Evolutionary conservation across 495 filamentous ascomycete genomes (phyloP).

Genomic region (Daldinia childiae): DNA sequence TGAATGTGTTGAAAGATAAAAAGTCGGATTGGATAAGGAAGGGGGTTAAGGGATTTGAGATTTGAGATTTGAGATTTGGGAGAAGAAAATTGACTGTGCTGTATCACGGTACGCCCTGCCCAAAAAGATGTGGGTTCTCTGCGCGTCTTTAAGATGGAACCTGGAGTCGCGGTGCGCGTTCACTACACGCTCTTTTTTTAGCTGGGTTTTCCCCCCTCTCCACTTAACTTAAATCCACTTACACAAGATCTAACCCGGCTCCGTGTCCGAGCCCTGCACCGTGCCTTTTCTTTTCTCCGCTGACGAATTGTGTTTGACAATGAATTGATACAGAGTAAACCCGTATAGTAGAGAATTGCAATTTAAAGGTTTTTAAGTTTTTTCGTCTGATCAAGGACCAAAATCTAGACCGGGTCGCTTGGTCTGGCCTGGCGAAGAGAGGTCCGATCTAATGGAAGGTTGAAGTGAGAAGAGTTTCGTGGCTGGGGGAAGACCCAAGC

Average conservation of each 20-base stretch:
- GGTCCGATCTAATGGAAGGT: slow-evolving; percentile 18
- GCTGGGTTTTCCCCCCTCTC: slow-evolving; percentile 34
- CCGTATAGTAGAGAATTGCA: neutral
- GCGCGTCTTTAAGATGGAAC: slow-evolving; percentile 39
- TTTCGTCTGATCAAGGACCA: slow-evolving; percentile 19
- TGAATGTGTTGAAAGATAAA: slow-evolving; percentile 28
- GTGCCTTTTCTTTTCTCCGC: neutral
- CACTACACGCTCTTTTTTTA: slow-evolving; percentile 41
- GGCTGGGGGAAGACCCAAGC: slow-evolving; percentile 13
- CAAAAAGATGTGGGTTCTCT: slow-evolving; percentile 36
- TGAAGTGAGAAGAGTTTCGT: slow-evolving; percentile 3
- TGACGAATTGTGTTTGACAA: neutral
- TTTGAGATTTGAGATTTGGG: slow-evolving; percentile 24
- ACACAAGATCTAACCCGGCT: slow-evolving; percentile 7
- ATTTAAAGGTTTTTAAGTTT: neutral
- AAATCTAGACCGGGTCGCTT: slow-evolving; percentile 25
- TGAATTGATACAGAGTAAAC: slow-evolving; percentile 9
- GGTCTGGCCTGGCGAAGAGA: slow-evolving; percentile 22
- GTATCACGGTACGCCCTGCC: slow-evolving; percentile 39
- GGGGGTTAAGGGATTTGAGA: slow-evolving; percentile 28
- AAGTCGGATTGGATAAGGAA: slow-evolving; percentile 16
- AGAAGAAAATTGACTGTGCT: slow-evolving; percentile 30
- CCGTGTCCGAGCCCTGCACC: slow-evolving; percentile 22
- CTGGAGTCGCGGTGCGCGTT: slow-evolving; percentile 44
- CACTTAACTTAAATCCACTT: slow-evolving; percentile 28